Evolutionary conservation across 2,329 filamentous ascomycete genomes (phyloP).

Genomic region (Drechmeria coniospora): DNA sequence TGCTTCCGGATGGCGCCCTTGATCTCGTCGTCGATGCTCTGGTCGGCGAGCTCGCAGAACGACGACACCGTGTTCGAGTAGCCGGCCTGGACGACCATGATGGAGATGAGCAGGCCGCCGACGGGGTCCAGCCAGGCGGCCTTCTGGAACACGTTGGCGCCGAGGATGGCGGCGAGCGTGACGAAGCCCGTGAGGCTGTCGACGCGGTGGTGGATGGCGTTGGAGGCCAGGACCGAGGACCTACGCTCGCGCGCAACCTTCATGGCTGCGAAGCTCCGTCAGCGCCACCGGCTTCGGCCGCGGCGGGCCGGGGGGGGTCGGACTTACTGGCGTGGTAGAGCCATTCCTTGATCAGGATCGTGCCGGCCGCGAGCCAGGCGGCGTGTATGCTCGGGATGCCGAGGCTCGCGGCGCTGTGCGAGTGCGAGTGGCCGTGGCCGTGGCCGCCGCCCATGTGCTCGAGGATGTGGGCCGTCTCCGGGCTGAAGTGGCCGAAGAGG

Average conservation of each 20-base stretch:
- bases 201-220: slow-evolving; percentile 90
- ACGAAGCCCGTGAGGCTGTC: slow-evolving; percentile 93
- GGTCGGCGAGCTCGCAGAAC: slow-evolving; percentile 80
- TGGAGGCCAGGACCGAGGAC: slow-evolving; percentile 88
- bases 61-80: slow-evolving; percentile 71
- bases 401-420: slow-evolving; percentile 28
- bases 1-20: slow-evolving; percentile 56
- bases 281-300: no score
- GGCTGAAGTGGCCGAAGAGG: slow-evolving; percentile 57
- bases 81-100: slow-evolving; percentile 85
- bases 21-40: slow-evolving; percentile 73
- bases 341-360: slow-evolving; percentile 90
- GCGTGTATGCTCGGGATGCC: slow-evolving; percentile 75
- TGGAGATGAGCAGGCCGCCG: slow-evolving; percentile 78
- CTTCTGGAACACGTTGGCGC: slow-evolving; percentile 71
- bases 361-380: slow-evolving; percentile 83
- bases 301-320: no score
- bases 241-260: slow-evolving; percentile 90
- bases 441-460: slow-evolving; percentile 47
- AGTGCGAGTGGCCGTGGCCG: slow-evolving; percentile 51
- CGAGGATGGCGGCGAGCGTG: slow-evolving; percentile 74
- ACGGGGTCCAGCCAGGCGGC: slow-evolving; percentile 91
- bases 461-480: slow-evolving; percentile 50
- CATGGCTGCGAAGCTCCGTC: slow-evolving; percentile 61
- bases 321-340: slow-evolving; percentile 88